Evolutionary conservation across 208 protist species (phyloP), one percentile per base, ranked within the genome.

Genomic region (Herpetomonas samuelpessoai): DNA sequence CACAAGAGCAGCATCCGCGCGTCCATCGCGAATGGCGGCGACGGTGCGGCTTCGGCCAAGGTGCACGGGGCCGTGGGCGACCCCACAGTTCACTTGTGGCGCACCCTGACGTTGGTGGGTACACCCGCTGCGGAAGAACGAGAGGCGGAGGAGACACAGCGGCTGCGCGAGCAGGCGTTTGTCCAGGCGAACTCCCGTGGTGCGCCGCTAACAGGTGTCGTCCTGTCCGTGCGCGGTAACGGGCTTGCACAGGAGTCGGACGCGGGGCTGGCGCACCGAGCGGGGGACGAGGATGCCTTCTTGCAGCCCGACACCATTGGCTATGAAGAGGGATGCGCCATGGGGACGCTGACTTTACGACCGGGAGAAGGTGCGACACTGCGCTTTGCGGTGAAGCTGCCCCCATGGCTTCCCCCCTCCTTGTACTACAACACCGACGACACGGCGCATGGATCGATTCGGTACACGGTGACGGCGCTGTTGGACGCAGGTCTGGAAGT

Each of bases 391-490:
- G 27, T 75, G 2, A 24, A 19, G 9, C 62, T 82, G 9, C 60
- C 70, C n/a, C 71, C 67, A 58, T 78, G 76, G 63, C 47, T 73
- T 38, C 60, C 76, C 1, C 76, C 60, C 18, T 82, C 66, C n/a
- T 49, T 48, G 21, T 68, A 73, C 58, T 71, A 56, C 48, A 68
- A 63, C 46, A 45, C 64, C 16, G 26, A 28, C 35, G 59, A 19
- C 7, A 29, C 64, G n/a, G 44, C 41, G 18, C 25, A 45, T 9
- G 61, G 57, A 30, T 28, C 21, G 0, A 58, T 82, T 28, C 28
- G 27, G 39, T 74, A 82, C 55, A 50, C 25, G 1, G 48, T 74
- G 3, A 39, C 29, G 10, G 52, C 62, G 14, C 47, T 67, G 12
- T 41, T 64, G 4, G 44, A 57, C 3, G 53, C 29, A 25, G 26